Conservation (phyloP, 345 rosid species). For the Lepidium africanum region DNA sequence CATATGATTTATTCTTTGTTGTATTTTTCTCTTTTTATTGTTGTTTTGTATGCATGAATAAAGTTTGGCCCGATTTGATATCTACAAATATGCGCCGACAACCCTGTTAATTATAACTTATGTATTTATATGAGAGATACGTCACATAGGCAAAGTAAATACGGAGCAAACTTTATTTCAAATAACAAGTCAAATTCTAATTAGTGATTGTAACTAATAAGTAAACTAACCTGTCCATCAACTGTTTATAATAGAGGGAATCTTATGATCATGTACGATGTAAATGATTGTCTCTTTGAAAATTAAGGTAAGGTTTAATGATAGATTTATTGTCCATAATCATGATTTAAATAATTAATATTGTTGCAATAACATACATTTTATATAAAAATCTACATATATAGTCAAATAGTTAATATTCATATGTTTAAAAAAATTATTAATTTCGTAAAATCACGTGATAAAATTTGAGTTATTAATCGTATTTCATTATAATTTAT, state of each 20-base stretch:
- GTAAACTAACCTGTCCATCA: slow-evolving; percentile 3
- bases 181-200: not conserved
- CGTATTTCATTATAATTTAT: no score
- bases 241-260: not conserved
- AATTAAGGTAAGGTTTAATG: not conserved
- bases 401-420: no score
- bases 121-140: not conserved
- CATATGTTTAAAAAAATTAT: no score
- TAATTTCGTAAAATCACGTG: no score
- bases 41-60: not conserved
- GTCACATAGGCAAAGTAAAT: not conserved
- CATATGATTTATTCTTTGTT: not conserved
- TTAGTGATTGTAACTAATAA: not conserved
- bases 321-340: not conserved
- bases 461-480: no score
- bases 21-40: not conserved
- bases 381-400: no score
- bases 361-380: no score
- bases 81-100: not conserved
- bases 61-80: not conserved
- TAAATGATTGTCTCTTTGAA: not conserved
- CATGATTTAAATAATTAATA: no score
- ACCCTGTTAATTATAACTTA: no score
- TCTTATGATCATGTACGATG: slow-evolving; percentile 11
- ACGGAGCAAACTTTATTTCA: not conserved